phyloP scores from a whole-genome alignment of 495 filamentous ascomycete genomes.

The Ramalina peruviana region DNA sequence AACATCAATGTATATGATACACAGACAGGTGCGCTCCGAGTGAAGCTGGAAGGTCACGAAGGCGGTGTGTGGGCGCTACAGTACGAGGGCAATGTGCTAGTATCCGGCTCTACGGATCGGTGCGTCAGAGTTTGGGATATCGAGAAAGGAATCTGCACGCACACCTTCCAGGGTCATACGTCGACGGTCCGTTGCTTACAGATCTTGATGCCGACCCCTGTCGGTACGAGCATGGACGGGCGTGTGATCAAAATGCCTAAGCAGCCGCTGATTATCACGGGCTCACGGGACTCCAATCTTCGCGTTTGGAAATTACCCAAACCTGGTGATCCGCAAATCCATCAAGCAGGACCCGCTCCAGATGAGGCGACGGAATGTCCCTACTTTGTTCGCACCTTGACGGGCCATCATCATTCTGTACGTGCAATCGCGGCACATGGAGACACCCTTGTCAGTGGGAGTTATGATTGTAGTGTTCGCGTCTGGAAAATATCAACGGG shows the following conservation, averaged over 20 bases:
- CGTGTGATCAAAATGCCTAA: conserved; percentile 75
- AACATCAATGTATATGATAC: conserved; percentile 98
- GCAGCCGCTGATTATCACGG: conserved; percentile 89
- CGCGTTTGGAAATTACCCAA: conserved; percentile 94
- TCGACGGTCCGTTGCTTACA: conserved; percentile 94
- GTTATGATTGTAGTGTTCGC: conserved; percentile 90
- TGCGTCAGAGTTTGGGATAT: conserved; percentile 98
- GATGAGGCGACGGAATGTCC: conserved; percentile 72
- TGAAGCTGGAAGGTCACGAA: conserved; percentile 80
- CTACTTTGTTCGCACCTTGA: conserved; percentile 78
- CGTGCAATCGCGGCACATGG: conserved; percentile 92
- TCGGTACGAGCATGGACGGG: conserved; percentile 60
- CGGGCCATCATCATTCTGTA: conserved; percentile 88
- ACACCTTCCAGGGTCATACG: conserved; percentile 94
- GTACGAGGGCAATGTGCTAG: conserved; percentile 85
- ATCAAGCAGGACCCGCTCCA: conserved; percentile 57
- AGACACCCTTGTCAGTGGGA: conserved; percentile 95
- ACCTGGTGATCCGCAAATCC: conserved; percentile 55
- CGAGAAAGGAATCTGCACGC: conserved; percentile 73
- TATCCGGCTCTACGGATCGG: conserved; percentile 92
- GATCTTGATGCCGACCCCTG: conserved; percentile 75
- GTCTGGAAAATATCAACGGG: conserved; percentile 98
- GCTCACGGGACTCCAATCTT: conserved; percentile 86
- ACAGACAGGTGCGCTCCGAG: conserved; percentile 74
- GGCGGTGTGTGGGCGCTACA: conserved; percentile 97